Evolutionary conservation across 306 rosid genomes (phyloP).

Genomic region (Gastrolobium bilobum): DNA sequence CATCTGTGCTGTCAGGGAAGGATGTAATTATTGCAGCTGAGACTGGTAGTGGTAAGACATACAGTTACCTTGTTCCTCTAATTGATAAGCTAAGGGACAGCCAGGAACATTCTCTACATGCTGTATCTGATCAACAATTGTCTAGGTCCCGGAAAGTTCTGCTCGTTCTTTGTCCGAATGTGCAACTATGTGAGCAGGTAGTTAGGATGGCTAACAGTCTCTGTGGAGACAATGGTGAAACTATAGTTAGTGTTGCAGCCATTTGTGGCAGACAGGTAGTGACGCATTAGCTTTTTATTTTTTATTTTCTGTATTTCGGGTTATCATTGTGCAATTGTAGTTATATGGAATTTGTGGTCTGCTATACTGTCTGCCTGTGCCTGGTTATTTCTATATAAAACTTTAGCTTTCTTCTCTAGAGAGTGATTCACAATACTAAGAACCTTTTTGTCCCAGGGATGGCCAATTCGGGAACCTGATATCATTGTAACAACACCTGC

Average conservation of each 20-base stretch:
- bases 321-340: background rate
- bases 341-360: slow-evolving; percentile 31
- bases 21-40: slow-evolving; percentile 95
- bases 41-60: slow-evolving; percentile 97
- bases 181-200: slow-evolving; percentile 89
- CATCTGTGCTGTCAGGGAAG: slow-evolving; percentile 79
- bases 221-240: slow-evolving; percentile 66
- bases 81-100: slow-evolving; percentile 65
- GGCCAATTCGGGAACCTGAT: slow-evolving; percentile 86
- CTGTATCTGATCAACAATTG: slow-evolving; percentile 52
- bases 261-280: slow-evolving; percentile 93
- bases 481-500: slow-evolving; percentile 94
- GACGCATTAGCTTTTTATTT: background rate
- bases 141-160: slow-evolving; percentile 51
- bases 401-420: slow-evolving; percentile 12
- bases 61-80: slow-evolving; percentile 82
- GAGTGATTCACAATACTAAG: slow-evolving; percentile 16
- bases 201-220: slow-evolving; percentile 87
- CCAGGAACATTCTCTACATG: slow-evolving; percentile 48
- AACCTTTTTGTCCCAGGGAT: slow-evolving; percentile 70
- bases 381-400: slow-evolving; percentile 24
- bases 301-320: background rate
- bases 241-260: slow-evolving; percentile 75
- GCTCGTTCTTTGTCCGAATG: slow-evolving; percentile 94
- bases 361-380: background rate